These are phyloP conservation scores for Pseudogymnoascus sp. DNA, from an alignment of 2,329 filamentous ascomycete species.

Conservation along the genomic window DNA sequence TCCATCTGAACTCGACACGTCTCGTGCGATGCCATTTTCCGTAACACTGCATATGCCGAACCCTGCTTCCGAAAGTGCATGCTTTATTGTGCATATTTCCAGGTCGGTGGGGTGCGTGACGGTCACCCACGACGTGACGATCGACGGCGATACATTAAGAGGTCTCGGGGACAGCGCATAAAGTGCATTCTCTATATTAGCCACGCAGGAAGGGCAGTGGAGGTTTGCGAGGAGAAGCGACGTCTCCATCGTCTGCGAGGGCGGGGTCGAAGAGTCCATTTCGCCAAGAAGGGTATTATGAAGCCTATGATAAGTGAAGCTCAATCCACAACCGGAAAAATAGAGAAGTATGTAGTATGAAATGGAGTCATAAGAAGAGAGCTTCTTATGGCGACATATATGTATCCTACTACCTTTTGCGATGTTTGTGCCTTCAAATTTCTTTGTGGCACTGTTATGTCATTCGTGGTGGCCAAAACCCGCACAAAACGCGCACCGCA, in stretches of 20 bases:
- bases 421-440: constrained; percentile 2
- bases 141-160: constrained; percentile 57
- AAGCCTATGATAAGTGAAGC: constrained; percentile 1
- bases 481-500: constrained; percentile 3
- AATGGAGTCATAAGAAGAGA: neutral
- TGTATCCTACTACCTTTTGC: neutral
- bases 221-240: constrained; percentile 61
- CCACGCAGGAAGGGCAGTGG: constrained; percentile 70
- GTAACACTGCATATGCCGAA: constrained; percentile 45
- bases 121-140: constrained; percentile 62
- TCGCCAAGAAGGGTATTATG: neutral
- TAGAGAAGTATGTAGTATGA: neutral
- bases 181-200: constrained; percentile 54
- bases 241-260: constrained; percentile 26
- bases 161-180: constrained; percentile 39
- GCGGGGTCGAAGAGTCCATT: constrained; percentile 14
- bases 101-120: constrained; percentile 44
- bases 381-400: constrained; percentile 1
- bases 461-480: neutral
- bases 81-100: constrained; percentile 35
- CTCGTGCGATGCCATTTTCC: neutral
- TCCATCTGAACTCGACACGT: neutral
- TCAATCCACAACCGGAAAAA: neutral
- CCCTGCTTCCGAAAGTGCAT: constrained; percentile 46
- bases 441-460: constrained; percentile 1